Base-by-base conservation (phyloP, 202 grass and related monocot species). In the Panicum virgatum region DNA sequence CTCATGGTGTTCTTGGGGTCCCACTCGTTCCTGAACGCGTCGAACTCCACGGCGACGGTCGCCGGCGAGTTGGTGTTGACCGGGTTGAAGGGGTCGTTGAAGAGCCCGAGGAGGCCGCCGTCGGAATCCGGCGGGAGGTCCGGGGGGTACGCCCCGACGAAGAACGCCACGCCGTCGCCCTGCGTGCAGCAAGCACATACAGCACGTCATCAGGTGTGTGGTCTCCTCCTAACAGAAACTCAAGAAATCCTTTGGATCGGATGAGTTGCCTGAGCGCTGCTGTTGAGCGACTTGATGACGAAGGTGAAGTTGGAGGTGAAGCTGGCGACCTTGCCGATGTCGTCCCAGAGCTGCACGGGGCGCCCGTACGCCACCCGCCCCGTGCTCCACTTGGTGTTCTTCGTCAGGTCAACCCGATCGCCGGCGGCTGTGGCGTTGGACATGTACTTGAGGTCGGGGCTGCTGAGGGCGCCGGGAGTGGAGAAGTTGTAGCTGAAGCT, bases 271-370 rank as follows among this genome's bases (percentile, higher is more conserved):
- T 30, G 2, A 4, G 6, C 3, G 3, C 30, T 46, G 48, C 23
- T 20, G 42, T 48, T 62, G 45, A 8, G 12, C 1, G 46, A 23
- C 52, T 54, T 26, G 34, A 90, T 43, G 16, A 57, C 8, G 67
- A 94, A 94, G 13, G 82, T 75, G 70, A 92, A 94, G 22, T 84
- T 83, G 23, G 75, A 79, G 60, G 81, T 85, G 78, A 94, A 94
- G 70, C 86, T 88, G 12, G 87, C 74, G 32, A 81, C 62, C 66
- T 64, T 30, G 64, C 75, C 64, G 46, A 64, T 86, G 18, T 29
- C 18, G 45, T 92, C 82, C 89, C 89, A 94, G 1, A 94, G 64
- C 0, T 20, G 85, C 44, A 93, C 30, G 4, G 88, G 78, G 0
- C 69, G 69, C 9, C 27, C 25, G 78, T 90, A 80, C 12, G 85